Evolutionary conservation across 2,329 filamentous ascomycete genomes (phyloP), one percentile per base, ranked within the genome.

Genomic region (Fonsecaea pedrosoi): DNA sequence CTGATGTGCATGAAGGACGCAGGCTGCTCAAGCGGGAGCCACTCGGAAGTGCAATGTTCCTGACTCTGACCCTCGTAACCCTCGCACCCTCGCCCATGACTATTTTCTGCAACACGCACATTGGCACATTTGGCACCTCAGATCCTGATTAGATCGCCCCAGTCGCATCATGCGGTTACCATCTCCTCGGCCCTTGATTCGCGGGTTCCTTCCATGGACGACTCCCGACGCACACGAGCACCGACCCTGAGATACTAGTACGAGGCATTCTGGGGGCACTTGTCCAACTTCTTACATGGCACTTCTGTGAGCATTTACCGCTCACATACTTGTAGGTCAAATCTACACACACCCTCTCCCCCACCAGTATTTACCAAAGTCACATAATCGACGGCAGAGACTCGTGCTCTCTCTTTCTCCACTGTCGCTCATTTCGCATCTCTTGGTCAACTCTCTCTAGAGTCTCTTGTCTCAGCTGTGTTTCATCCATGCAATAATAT

Each of bases 401-500:
- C 40, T 10, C 12, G 48, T 30, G 34, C 59, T 61, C 32, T 61
- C 59, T 50, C 37, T 54, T 25, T 50, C 13, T 3, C 45, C 21
- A 54, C 32, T 18, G 58, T 61, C 56, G 40, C 65, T 60, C 65
- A 53, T 59, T 65, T 48, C 38, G 12, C 32, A 45, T n/a, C 53
- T 30, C 53, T 40, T 35, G n/a, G n/a, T 40, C 34, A 30, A 54
- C 59, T 25, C 25, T 18, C 59, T 2, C 40, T 61, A 61, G 48
- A 54, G 50, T 13, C 6, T 55, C 37, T 25, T 37, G 66, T 66
- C 63, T 68, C 63, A 63, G 30, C 40, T 48, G 62, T 42, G 66
- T 68, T 62, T 68, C 62, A 65, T 32, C 48, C 60, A 62, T 62
- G 53, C 60, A 30, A 62, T 56, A 62, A 45, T 45, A 62, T 55